phyloP scores from a whole-genome alignment of 2,329 filamentous ascomycete species.

The Fusarium pilosicola region DNA sequence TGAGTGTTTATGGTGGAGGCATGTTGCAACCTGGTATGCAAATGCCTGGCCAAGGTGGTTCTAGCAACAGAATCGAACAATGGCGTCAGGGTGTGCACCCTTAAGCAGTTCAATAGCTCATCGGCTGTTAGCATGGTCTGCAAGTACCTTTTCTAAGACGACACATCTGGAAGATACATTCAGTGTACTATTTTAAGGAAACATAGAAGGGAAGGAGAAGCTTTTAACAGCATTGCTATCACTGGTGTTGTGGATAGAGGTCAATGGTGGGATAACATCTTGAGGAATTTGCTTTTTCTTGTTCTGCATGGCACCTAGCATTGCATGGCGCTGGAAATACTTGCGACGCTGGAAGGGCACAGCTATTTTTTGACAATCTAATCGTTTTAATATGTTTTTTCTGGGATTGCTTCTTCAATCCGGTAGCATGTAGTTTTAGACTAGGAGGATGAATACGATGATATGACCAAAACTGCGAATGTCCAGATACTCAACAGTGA shows the following conservation, averaged over 20 bases:
- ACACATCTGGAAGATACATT: neutral
- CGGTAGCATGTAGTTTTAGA: conserved; percentile 13
- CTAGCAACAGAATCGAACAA: conserved; percentile 53
- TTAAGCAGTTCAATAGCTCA: conserved; percentile 23
- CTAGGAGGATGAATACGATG: conserved; percentile 4
- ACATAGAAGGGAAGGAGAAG: neutral
- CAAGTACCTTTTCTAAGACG: neutral
- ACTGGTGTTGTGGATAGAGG: conserved; percentile 31
- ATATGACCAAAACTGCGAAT: conserved; percentile 5
- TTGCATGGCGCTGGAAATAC: conserved; percentile 42
- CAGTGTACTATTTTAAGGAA: conserved; percentile 20
- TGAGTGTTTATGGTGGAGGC: conserved; percentile 45
- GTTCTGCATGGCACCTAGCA: conserved; percentile 38
- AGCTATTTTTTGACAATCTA: conserved; percentile 22
- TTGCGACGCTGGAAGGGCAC: conserved; percentile 20
- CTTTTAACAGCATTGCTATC: conserved; percentile 3
- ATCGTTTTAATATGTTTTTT: conserved; percentile 20
- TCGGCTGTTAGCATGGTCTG: neutral
- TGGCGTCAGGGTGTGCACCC: conserved; percentile 56
- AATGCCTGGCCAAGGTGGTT: conserved; percentile 43
- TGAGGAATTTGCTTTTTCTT: conserved; percentile 13
- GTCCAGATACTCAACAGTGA: neutral
- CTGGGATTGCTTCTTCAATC: neutral
- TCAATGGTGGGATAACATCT: neutral
- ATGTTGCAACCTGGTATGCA: conserved; percentile 45